Conservation (phyloP, 2,329 filamentous ascomycete species). For the Emericellopsis cladophorae region DNA sequence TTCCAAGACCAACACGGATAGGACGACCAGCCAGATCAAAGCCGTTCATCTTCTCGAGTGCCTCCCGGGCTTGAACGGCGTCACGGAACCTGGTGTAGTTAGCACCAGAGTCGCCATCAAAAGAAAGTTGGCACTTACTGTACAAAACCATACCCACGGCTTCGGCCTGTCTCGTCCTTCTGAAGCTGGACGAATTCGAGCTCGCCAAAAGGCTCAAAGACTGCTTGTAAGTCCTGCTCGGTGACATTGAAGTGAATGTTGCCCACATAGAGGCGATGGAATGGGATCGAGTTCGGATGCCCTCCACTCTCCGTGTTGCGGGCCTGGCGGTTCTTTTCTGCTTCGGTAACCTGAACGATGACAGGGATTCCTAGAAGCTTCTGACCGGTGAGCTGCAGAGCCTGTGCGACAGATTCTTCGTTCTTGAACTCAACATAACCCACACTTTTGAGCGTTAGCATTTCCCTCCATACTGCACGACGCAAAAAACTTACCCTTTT, state of each 20-base stretch:
- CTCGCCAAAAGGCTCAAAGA: conserved; percentile 96
- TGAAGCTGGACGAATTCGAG: conserved; percentile 96
- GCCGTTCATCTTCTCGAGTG: conserved; percentile 97
- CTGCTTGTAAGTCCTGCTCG: conserved; percentile 86
- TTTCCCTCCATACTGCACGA: conserved; percentile 1
- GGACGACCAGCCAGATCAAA: conserved; percentile 96
- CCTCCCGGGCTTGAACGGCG: conserved; percentile 81
- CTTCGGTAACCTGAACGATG: conserved; percentile 96
- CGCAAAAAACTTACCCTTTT: conserved; percentile 63
- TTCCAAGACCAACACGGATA: conserved; percentile 96
- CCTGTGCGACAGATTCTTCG: conserved; percentile 85
- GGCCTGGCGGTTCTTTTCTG: conserved; percentile 97
- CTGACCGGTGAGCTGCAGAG: conserved; percentile 96
- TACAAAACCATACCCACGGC: conserved; percentile 94
- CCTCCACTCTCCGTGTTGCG: conserved; percentile 62
- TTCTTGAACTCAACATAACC: conserved; percentile 98
- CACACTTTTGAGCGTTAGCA: conserved; percentile 52
- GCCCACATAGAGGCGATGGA: conserved; percentile 95
- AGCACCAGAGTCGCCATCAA: conserved; percentile 11
- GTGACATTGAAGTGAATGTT: conserved; percentile 99
- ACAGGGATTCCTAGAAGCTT: conserved; percentile 97
- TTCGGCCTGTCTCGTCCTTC: conserved; percentile 84
- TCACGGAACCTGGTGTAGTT: conserved; percentile 62
- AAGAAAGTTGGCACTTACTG: conserved; percentile 53
- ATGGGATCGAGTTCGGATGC: conserved; percentile 76